Percentiles rank a stretch among this genome's conserved stretches.
phyloP scores from a whole-genome alignment of 106 monocot species.

The Vanilla planifolia region DNA sequence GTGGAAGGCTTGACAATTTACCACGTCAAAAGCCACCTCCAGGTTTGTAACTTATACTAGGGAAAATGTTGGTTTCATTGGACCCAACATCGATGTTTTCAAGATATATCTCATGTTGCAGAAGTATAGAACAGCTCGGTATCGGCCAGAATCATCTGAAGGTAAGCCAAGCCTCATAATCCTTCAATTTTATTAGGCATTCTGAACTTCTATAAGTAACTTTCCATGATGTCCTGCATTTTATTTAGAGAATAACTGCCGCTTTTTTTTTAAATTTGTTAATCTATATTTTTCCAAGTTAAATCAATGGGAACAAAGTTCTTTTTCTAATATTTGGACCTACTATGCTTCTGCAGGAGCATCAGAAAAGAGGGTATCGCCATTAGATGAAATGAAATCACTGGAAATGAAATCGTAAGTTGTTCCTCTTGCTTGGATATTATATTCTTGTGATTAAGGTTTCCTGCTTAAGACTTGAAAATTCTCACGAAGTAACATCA shows the following conservation, averaged over 20 bases:
- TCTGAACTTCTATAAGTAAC: not conserved
- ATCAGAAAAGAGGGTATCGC: slow-evolving; percentile 39
- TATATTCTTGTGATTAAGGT: too few species aligned
- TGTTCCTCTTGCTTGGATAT: too few species aligned
- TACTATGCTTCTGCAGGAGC: slow-evolving; percentile 29
- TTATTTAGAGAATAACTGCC: too few species aligned
- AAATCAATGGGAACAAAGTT: too few species aligned
- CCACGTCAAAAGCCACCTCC: slow-evolving; percentile 98
- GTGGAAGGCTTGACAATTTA: slow-evolving; percentile 81
- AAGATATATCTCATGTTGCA: slow-evolving; percentile 30
- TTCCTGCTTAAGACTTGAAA: too few species aligned
- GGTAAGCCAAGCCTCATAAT: slow-evolving; percentile 23
- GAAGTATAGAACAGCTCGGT: slow-evolving; percentile 87
- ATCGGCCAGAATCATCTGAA: slow-evolving; percentile 70
- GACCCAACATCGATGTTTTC: not conserved
- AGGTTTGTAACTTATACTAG: slow-evolving; percentile 37
- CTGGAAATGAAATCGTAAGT: slow-evolving; percentile 71
- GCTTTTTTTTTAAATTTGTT: not conserved
- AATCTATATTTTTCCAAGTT: not conserved
- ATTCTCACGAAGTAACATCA: too few species aligned
- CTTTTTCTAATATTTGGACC: not conserved
- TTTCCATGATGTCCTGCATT: too few species aligned
- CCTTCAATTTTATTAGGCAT: not conserved
- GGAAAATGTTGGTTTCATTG: not conserved
- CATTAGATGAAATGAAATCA: slow-evolving; percentile 47